These are phyloP conservation scores for Biancaea sappan DNA, from an alignment of 306 rosid species.

Conservation along the genomic window DNA sequence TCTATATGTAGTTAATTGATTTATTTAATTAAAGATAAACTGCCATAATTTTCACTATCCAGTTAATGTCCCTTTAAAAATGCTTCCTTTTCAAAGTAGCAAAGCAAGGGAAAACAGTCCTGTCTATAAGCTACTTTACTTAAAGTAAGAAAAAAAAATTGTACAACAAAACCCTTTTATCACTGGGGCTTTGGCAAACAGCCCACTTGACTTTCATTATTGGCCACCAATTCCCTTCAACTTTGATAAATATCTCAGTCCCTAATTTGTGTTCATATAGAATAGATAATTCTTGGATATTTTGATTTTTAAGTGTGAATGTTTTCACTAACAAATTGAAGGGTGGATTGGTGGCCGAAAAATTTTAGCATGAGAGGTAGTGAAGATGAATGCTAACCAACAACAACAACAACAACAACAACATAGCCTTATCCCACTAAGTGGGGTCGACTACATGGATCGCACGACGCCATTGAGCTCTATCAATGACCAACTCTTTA, in stretches of 20 bases:
- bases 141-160: not conserved
- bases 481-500: too few relatives aligned
- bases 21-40: slow-evolving; percentile 3
- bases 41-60: not conserved
- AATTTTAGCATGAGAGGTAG: not conserved
- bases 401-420: too few relatives aligned
- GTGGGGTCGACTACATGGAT: too few relatives aligned
- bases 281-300: not conserved
- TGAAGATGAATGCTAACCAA: too few relatives aligned
- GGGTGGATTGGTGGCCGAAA: not conserved
- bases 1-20: not conserved
- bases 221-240: not conserved
- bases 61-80: slow-evolving; percentile 21
- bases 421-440: too few relatives aligned
- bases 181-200: not conserved
- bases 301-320: not conserved
- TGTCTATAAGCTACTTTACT: too few relatives aligned
- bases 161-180: not conserved
- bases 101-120: slow-evolving; percentile 3
- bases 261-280: not conserved
- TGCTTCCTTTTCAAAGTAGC: not conserved
- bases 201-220: not conserved
- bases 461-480: too few relatives aligned
- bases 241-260: not conserved
- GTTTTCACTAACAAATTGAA: not conserved